A percentile compares a stretch with the other conserved stretches of the same genome.
phyloP scores from a whole-genome alignment of 129 eudicot species.

The Deinandra increscens region DNA sequence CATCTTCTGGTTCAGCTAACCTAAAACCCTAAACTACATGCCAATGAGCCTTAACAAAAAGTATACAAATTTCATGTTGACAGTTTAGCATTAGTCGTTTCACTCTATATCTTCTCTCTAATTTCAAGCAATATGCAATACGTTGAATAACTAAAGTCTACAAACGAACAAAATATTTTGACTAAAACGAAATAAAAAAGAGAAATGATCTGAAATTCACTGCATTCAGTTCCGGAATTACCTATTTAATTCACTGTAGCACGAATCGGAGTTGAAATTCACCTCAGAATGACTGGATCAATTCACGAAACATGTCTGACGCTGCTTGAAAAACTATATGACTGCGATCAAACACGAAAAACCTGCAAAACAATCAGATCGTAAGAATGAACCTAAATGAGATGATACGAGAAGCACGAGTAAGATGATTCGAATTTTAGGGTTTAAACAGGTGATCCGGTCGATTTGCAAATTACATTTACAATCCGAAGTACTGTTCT shows the following conservation, averaged over 20 bases:
- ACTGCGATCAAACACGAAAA: conserved; percentile 9
- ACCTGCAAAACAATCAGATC: conserved; percentile 19
- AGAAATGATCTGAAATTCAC: not conserved
- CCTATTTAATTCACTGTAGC: conserved; percentile 1
- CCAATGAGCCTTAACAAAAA: not conserved
- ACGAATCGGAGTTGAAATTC: conserved; percentile 13
- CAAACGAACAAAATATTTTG: conserved; percentile 1
- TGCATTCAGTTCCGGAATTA: not conserved
- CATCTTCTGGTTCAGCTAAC: conserved; percentile 17
- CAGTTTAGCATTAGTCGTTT: not conserved
- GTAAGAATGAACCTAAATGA: conserved; percentile 8
- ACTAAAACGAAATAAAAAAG: not conserved
- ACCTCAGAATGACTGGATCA: not conserved
- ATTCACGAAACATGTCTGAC: not conserved
- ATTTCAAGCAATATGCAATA: conserved; percentile 5
- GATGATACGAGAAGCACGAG: not conserved
- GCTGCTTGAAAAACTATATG: conserved; percentile 1
- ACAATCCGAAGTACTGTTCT: conserved; percentile 10
- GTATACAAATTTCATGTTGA: conserved; percentile 9
- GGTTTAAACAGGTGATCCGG: conserved; percentile 13
- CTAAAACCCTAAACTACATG: conserved; percentile 19
- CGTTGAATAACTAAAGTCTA: not conserved
- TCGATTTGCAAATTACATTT: not conserved
- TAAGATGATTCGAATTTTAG: not conserved
- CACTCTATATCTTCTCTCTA: conserved; percentile 8